Evolutionary conservation across 2,329 filamentous ascomycete species (phyloP), one percentile per base, ranked within the genome.

Genomic region (Fusarium compactum): DNA sequence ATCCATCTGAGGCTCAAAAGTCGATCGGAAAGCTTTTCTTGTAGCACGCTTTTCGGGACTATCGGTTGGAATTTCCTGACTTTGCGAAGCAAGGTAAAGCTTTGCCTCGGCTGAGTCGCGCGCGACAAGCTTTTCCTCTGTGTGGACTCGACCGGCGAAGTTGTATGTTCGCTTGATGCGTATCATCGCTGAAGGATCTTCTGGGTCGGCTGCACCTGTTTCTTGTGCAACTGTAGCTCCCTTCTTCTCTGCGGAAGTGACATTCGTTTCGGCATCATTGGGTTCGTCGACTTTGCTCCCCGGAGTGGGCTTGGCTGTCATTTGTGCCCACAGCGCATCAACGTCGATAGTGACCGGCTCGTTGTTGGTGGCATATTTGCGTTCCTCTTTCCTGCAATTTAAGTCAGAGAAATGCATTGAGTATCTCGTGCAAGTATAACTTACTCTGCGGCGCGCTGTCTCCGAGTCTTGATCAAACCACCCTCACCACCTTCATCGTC

Each of bases 91-190:
- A 16, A 91, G 84, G 70, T 89, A 90, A 14, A 91, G 83, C 67
- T 86, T 88, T 45, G 89, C 90, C 76, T 92, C 90, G 57, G 89
- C 89, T 1, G 89, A 91, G 74, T 88, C 85, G 46, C 87, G 85
- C 6, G 88, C 82, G 2, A 94, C 89, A 14, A 90, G 81, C 77
- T 92, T 93, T 76, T 92, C 90, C 74, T 94, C 91, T 1, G 86
- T 91, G 73, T 92, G 89, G 15, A 91, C 85, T 74, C 91, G 88
- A 30, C 91, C 92, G 38, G 91, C 92, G 72, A 94, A 94, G 73
- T 91, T 91, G 80, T 92, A 93, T 16, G 88, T 90, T 30, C 90
- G 89, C 73, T 90, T 91, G 66, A 94, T 91, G 65, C 85, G 86
- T 72, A 93, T 84, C 80, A 84, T 84, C 8, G 80, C 77, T 4